Percentiles rank a stretch among this genome's conserved stretches.
Conservation (phyloP, 305 asterid genomes). For the Vinca major region DNA sequence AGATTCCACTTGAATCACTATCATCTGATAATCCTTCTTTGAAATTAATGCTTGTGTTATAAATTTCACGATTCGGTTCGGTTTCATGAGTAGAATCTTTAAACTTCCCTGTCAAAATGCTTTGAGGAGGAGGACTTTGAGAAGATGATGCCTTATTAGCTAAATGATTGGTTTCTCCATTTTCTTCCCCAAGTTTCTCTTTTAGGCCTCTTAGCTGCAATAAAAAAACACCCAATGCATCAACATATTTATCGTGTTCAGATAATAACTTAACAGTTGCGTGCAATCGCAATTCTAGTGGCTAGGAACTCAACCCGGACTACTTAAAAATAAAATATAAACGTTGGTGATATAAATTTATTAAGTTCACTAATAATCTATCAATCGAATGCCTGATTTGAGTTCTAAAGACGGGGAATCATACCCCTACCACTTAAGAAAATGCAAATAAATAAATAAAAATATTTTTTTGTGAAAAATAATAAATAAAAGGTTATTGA, state of each 20-base stretch:
- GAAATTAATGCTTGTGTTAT: not conserved
- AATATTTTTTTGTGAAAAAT: too few species aligned
- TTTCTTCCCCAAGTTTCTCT: constrained; percentile 26
- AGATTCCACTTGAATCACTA: constrained; percentile 29
- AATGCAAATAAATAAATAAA: too few species aligned
- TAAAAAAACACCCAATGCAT: not conserved
- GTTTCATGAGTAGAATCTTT: constrained; percentile 1
- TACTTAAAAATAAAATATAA: too few species aligned
- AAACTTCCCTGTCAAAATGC: not conserved
- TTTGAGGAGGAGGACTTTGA: not conserved
- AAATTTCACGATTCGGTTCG: not conserved
- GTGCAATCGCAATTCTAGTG: too few species aligned
- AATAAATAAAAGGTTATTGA: too few species aligned
- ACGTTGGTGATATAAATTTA: too few species aligned
- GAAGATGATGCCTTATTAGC: constrained; percentile 5
- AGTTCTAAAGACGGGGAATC: too few species aligned
- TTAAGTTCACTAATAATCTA: too few species aligned
- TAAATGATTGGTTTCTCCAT: constrained; percentile 8
- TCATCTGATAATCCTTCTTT: constrained; percentile 31
- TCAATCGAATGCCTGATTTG: too few species aligned
- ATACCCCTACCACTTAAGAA: too few species aligned
- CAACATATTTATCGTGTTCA: not conserved
- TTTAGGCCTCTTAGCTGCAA: constrained; percentile 31
- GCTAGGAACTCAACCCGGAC: too few species aligned
- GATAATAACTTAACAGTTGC: too few species aligned